Base-by-base conservation (phyloP, 2,329 filamentous ascomycete genomes). In the Sporothrix protearum region DNA sequence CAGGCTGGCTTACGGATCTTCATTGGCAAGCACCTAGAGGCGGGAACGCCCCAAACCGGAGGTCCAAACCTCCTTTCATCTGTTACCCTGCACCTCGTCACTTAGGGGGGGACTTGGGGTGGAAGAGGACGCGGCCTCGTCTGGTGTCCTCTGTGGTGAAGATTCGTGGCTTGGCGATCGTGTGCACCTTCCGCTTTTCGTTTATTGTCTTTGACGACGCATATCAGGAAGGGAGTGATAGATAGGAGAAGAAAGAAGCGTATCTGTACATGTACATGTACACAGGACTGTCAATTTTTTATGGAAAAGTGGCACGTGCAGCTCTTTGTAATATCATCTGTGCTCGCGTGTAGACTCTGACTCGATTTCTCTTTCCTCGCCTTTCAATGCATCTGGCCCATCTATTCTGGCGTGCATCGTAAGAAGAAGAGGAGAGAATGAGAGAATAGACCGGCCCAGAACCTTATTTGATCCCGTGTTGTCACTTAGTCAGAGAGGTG, bases 361-460 rank as follows among this genome's bases (percentile, higher is more conserved):
- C 22, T 53, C 22, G 3, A 4, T 53, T 1, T 22, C n/a, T 19
- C 19, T 22, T 5, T 10, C 22, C 22, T 19, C 59, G 9, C 36
- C 10, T 42, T 6, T 7, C 19, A 10, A 28, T 45, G 2, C 28
- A 64, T 64, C n/a, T 28, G 45, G 22, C 42, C 42, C 42, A 16
- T 64, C 49, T 55, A 19, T 68, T 51, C n/a, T 42, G 4, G 22
- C 10, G 12, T 16, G 16, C 7, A 39, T 55, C 30, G 49, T 55
- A 36, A 16, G 28, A 10, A 2, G 10, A 12, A 55, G 12, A 51
- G 25, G 36, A 57, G 67, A 69, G 42, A 57, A 69, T 22, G 59
- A 33, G 33, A 61, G 16, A 69, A 69, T 47, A 49, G 68, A 61
- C 68, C 25, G 53, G 53, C 22, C 69, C 69, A 70, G 69, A 70